These are phyloP conservation scores for Oidium heveae DNA, from an alignment of 2,329 filamentous ascomycete species.

Conservation along the genomic window DNA sequence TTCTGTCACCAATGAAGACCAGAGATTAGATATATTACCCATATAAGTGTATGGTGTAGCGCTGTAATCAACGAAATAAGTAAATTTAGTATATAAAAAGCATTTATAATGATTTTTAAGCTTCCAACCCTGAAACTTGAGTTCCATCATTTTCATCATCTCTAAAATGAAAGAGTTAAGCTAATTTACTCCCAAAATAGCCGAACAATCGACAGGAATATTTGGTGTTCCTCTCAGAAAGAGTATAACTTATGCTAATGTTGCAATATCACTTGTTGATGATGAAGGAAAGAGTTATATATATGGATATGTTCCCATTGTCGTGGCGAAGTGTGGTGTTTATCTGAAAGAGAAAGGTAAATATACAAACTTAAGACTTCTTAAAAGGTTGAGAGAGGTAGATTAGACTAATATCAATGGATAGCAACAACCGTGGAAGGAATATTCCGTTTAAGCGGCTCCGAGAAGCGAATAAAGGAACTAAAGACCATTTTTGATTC, in stretches of 20 bases:
- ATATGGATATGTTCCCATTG: constrained; percentile 94
- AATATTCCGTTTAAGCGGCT: constrained; percentile 87
- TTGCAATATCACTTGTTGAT: constrained; percentile 87
- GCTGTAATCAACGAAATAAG: too few relatives aligned
- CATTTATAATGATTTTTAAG: too few relatives aligned
- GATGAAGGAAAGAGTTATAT: constrained; percentile 87
- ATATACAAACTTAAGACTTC: constrained; percentile 12
- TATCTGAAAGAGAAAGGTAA: constrained; percentile 93
- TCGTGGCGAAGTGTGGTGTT: constrained; percentile 93
- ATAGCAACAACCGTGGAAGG: constrained; percentile 82
- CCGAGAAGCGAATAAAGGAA: constrained; percentile 95
- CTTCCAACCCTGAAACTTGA: too few relatives aligned
- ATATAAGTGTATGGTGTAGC: too few relatives aligned
- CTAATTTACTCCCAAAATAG: constrained; percentile 2
- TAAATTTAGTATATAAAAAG: too few relatives aligned
- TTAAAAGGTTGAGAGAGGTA: background rate
- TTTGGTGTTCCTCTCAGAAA: constrained; percentile 83
- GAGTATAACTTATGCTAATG: constrained; percentile 93
- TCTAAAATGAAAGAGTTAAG: too few relatives aligned
- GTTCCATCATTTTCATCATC: too few relatives aligned
- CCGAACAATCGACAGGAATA: constrained; percentile 38
- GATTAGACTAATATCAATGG: constrained; percentile 1
- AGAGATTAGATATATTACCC: too few relatives aligned
- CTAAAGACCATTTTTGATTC: constrained; percentile 81
- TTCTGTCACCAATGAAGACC: too few relatives aligned